These are phyloP conservation scores for Corallochytrium limacisporum DNA, from an alignment of 78 protist genomes.

Conservation along the genomic window DNA sequence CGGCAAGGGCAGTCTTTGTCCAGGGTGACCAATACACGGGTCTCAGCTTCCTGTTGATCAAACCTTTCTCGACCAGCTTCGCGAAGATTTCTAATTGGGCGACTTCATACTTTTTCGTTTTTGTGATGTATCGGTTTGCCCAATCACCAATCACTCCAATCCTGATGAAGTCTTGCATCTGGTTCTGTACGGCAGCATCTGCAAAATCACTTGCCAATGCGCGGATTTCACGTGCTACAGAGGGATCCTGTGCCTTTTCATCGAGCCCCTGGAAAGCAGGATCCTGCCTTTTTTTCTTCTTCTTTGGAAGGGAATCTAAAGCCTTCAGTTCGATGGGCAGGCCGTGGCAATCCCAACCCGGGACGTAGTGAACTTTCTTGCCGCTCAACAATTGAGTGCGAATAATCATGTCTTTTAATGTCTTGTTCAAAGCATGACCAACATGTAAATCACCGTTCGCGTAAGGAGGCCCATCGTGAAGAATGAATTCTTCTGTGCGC, in stretches of 20 bases:
- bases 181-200: constrained; percentile 19
- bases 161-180: constrained; percentile 12
- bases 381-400: constrained; percentile 52
- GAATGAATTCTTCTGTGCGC: too few relatives aligned
- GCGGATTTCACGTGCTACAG: constrained; percentile 25
- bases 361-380: constrained; percentile 19
- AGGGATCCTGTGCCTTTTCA: not conserved
- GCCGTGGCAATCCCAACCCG: constrained; percentile 94
- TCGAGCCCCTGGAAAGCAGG: not conserved
- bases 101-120: constrained; percentile 64
- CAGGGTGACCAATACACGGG: constrained; percentile 91
- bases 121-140: constrained; percentile 56
- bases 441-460: constrained; percentile 80
- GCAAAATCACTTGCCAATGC: constrained; percentile 41
- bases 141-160: constrained; percentile 69
- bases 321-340: constrained; percentile 84
- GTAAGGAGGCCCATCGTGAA: constrained; percentile 93
- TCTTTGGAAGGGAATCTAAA: constrained; percentile 1
- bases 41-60: not conserved
- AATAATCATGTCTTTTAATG: constrained; percentile 66
- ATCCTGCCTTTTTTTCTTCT: constrained; percentile 3
- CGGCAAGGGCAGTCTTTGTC: constrained; percentile 80
- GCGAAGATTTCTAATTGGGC: constrained; percentile 54
- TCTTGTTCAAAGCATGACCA: constrained; percentile 53
- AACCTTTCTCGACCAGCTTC: constrained; percentile 46